Conservation (phyloP, 1,139 yeast genomes). For the Nakaseomyces kungkrabaensis region DNA sequence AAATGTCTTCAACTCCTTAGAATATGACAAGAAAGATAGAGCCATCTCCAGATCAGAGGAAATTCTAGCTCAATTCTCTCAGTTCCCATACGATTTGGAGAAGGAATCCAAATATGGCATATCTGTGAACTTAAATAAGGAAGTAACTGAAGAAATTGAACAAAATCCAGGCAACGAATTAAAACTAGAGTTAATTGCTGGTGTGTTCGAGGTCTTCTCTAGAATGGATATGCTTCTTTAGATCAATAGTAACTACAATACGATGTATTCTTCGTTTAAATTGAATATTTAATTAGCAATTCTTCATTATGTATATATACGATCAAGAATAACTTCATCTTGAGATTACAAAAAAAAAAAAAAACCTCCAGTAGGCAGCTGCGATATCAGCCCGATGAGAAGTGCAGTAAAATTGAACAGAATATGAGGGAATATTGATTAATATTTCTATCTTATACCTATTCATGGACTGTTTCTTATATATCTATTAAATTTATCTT, state of each 20-base stretch:
- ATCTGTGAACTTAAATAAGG: constrained; percentile 67
- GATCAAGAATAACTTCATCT: too few relatives aligned
- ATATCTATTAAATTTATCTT: background rate
- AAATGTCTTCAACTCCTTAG: constrained; percentile 68
- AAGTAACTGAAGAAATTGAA: constrained; percentile 58
- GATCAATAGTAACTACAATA: background rate
- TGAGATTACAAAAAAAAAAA: too few relatives aligned
- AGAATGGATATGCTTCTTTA: constrained; percentile 37
- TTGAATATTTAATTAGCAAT: background rate
- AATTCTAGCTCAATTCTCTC: constrained; percentile 68
- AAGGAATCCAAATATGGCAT: constrained; percentile 55
- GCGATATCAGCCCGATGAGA: too few relatives aligned
- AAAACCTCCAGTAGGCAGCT: too few relatives aligned
- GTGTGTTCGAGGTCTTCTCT: constrained; percentile 49
- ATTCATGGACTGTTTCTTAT: too few relatives aligned
- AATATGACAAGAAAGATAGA: constrained; percentile 83
- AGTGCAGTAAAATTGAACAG: too few relatives aligned
- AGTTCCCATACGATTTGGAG: constrained; percentile 64
- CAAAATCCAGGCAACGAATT: constrained; percentile 47
- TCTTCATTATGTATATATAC: background rate
- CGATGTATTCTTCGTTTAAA: background rate
- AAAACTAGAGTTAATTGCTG: constrained; percentile 83
- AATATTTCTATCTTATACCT: too few relatives aligned
- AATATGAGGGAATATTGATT: too few relatives aligned
- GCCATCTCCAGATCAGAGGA: constrained; percentile 94